Evolutionary conservation across 1,284 basidiomycete species (phyloP), one percentile per base, ranked within the genome.

Genomic region (Trichosporon ovoides): DNA sequence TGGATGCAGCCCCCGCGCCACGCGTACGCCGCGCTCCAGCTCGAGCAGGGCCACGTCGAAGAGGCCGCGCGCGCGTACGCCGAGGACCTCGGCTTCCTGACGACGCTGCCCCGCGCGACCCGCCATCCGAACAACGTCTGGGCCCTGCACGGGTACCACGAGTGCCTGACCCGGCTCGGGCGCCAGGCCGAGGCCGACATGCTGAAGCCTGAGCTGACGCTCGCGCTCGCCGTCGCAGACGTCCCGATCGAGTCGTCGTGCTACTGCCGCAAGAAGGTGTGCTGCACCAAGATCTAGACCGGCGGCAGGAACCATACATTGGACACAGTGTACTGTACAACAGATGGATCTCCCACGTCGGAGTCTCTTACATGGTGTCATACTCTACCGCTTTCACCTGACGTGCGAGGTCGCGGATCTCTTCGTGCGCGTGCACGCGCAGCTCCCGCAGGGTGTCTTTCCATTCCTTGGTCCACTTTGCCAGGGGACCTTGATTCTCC

Each of bases 81-180:
- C 20, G 72, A 63, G 37, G 74, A 76, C 60, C 61, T 76, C 3
- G 74, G 74, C 0, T 68, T 66, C 56, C 61, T 60, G 50, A 56
- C 60, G 9, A 58, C 61, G 11, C 59, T 76, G 7, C 63, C 72
- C 12, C 59, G 73, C 22, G 69, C 72, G 2, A 58, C 66, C 49
- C 68, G 66, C 48, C 74, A 76, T 62, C 74, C 73, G 4, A 72
- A 72, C 59, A 76, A 74, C 46, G 70, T 76, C 34, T 76, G 74
- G 74, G 71, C 72, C 1, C 56, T 76, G 31, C 68, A 69, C 37
- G 74, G 74, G 12, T 74, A 70, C 60, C 65, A 76, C 52, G 70
- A 76, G 58, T 76, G 73, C 52, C 58, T 76, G 24, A 52, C 59
- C 7, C 57, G 48, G 38, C 57, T 74, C 4, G 73, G 70, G 0